Base-by-base conservation (phyloP, 2,329 filamentous ascomycete species). In the Aspergillus tamarii region DNA sequence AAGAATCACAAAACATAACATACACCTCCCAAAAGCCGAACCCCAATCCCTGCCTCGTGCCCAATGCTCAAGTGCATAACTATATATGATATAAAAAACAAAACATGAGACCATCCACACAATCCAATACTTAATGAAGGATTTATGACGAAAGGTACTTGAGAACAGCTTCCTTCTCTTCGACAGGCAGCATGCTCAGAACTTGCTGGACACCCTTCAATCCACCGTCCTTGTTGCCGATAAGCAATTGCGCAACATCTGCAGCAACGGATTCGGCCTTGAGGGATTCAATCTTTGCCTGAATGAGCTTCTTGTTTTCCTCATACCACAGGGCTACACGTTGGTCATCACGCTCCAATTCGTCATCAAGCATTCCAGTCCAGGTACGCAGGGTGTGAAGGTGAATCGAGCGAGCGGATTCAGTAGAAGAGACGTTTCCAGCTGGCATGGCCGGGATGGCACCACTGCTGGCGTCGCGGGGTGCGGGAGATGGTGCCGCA, bases 291-390 rank as follows among this genome's bases (percentile, higher is more conserved):
- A 98, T 88, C 87, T 95, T 96, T 67, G 90, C 87, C 67, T 91
- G 86, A 57, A 99, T 88, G 46, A 83, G 82, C 84, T 94, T 92
- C 76, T 92, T 86, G 83, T 98, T 95, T 82, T 94, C 90, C 84
- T 99, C 95, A 77, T 97, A 98, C 95, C 95, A 99, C 72, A 90
- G 86, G 4, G 94, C 92, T 32, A 97, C 95, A 69, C 89, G 89
- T 71, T 88, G 88, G 78, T 99, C 95, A 67, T 92, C 88, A 64
- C 85, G 86, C 61, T 91, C 87, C 78, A 96, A 96, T 70, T 92
- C 86, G 50, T 88, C 81, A 63, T 80, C 78, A 43, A 81, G 67
- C 54, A 97, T 84, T 55, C 86, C 89, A 50, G 89, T 93, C 93
- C 95, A 97, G 45, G 92, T 90, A 78, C 90, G 88, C 54, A 99